Conservation (phyloP, 495 filamentous ascomycete genomes). For the Neurospora sp. region DNA sequence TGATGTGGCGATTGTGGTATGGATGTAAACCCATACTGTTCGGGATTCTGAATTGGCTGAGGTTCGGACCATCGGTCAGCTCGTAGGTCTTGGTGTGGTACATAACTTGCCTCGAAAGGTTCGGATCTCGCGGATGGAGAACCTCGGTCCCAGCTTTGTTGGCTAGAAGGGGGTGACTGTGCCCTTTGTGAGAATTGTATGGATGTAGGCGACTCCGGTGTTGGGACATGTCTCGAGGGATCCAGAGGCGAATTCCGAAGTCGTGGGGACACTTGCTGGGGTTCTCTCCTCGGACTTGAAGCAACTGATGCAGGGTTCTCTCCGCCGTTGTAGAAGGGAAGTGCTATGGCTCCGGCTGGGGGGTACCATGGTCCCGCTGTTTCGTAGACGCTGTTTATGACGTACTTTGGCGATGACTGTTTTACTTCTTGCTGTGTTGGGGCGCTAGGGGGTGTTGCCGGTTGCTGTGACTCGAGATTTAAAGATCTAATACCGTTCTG, state of each 20-base stretch:
- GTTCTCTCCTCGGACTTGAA: neutral
- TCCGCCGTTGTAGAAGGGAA: conserved; percentile 2
- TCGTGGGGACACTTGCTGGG: neutral
- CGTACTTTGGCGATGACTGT: neutral
- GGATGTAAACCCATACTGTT: neutral
- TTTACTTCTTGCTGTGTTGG: neutral
- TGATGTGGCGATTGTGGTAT: neutral
- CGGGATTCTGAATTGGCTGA: neutral
- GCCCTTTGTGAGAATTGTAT: neutral
- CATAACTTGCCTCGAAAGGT: neutral
- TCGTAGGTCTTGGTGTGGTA: neutral
- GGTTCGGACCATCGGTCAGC: conserved; percentile 8
- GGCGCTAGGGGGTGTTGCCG: neutral
- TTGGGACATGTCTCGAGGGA: neutral
- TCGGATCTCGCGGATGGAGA: conserved; percentile 12
- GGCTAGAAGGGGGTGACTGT: neutral
- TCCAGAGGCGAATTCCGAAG: neutral
- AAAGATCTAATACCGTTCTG: neutral
- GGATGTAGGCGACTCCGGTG: neutral
- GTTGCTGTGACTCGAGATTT: neutral
- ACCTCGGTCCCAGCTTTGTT: conserved; percentile 1
- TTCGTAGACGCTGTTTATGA: neutral
- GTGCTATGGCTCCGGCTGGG: neutral
- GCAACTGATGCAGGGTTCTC: neutral
- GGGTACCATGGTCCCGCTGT: conserved; percentile 10